Base-by-base conservation (phyloP, 306 rosid species). In the Ochetophila trinervis region DNA sequence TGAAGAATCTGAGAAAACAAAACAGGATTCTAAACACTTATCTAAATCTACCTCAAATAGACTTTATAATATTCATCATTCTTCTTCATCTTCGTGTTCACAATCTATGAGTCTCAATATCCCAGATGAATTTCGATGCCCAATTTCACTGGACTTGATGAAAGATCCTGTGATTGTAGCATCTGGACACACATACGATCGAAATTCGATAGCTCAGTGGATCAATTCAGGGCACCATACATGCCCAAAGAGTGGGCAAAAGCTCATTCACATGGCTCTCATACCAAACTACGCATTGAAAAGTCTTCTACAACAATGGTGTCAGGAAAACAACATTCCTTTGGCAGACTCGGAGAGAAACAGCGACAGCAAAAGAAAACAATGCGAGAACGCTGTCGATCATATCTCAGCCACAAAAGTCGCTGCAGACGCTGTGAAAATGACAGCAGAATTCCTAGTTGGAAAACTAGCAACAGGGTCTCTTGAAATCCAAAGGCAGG, bases 391-490 rank as follows among this genome's bases (percentile, higher is more conserved):
- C 7, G 74, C 95, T 23, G 54, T 82, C 6, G 95, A 89, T 70
- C 93, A 89, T 55, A 83, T 89, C 24, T 89, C 91, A 3, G 91
- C 79, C 1, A 76, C 72, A 5, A 89, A 93, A 74, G 83, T 89
- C n/a, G 87, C 88, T 35, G 34, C 63, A 19, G 91, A 89, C 73
- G 92, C 98, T 48, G 88, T 85, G 34, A 92, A 89, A 84, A 87
- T 92, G 87, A 89, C 95, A 49, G 91, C 96, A 21, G 95, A 89
- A 17, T 92, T 93, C 75, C 84, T 93, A 0, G 98, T 93, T 21
- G 98, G 98, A 53, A 93, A 93, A 76, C 73, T 93, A 17, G 98
- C 98, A 67, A 93, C 96, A 0, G 98, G 98, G 8, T 93, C 97
- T 0, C 80, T 81, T 7, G 91, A 87, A 35, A 86, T 84, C 36